These are phyloP conservation scores for Sphagnum contortum DNA, from an alignment of 225 moss, liverwort and hornwort genomes.

Conservation along the genomic window DNA sequence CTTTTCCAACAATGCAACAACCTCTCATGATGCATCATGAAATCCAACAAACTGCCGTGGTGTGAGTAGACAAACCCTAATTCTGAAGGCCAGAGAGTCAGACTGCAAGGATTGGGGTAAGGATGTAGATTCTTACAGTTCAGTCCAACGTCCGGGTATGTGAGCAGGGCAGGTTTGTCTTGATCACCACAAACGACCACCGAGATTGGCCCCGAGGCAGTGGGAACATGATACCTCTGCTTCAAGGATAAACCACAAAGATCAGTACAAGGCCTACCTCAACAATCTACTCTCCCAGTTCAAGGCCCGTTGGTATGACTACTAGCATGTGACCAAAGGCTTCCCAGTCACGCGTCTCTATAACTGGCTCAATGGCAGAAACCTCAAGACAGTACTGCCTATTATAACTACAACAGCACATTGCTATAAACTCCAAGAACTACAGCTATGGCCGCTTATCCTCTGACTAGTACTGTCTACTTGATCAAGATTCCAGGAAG, in stretches of 20 bases:
- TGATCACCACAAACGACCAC: slow-evolving; percentile 74
- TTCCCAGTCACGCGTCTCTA: no score
- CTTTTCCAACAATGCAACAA: no score
- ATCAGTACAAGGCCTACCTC: neutral
- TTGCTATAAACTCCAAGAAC: no score
- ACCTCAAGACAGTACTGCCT: no score
- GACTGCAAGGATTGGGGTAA: neutral
- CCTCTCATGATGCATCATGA: no score
- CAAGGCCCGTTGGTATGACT: no score
- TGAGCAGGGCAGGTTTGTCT: slow-evolving; percentile 74
- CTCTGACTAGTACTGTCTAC: neutral
- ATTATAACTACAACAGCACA: no score
- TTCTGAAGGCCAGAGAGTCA: no score
- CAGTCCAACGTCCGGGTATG: slow-evolving; percentile 79
- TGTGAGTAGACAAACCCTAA: neutral
- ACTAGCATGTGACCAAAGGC: no score
- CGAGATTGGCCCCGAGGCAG: slow-evolving; percentile 63
- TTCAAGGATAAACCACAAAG: neutral
- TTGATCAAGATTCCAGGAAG: no score
- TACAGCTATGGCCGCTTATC: no score
- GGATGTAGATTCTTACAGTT: slow-evolving; percentile 41
- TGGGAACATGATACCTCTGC: slow-evolving; percentile 55
- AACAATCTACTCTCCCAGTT: neutral
- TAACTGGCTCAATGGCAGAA: no score
- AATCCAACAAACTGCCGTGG: neutral